A percentile compares a stretch with the other conserved stretches of the same genome.
These are phyloP conservation scores for Bremia lactucae DNA, from an alignment of 352 stramenopile genomes.

Conservation along the genomic window DNA sequence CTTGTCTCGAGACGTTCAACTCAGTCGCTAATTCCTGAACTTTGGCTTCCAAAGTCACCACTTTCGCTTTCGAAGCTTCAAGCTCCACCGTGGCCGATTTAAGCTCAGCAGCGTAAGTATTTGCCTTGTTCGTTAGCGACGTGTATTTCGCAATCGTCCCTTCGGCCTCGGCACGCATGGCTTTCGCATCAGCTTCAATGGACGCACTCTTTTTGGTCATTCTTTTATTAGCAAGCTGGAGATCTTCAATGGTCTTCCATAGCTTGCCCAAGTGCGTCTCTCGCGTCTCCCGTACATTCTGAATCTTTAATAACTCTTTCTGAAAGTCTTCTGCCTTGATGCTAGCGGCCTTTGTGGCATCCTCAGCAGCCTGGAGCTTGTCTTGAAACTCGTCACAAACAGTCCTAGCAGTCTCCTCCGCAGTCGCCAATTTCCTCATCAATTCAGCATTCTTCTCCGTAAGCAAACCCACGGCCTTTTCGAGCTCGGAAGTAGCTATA, in stretches of 20 bases:
- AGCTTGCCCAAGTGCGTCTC: constrained; percentile 44
- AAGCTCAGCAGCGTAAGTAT: constrained; percentile 22
- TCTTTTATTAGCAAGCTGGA: constrained; percentile 36
- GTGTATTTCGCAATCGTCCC: constrained; percentile 25
- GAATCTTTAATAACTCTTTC: constrained; percentile 16
- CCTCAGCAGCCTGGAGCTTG: constrained; percentile 2
- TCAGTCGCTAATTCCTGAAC: constrained; percentile 19
- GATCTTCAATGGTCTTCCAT: constrained; percentile 41
- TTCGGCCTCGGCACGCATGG: constrained; percentile 29
- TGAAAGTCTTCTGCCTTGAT: constrained; percentile 22
- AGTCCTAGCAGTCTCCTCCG: constrained; percentile 4
- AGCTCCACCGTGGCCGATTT: constrained; percentile 14
- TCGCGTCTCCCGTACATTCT: constrained; percentile 29
- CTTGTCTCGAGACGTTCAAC: constrained; percentile 2
- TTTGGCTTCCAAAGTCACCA: constrained; percentile 20
- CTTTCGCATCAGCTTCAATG: constrained; percentile 33
- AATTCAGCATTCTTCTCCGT: constrained; percentile 14
- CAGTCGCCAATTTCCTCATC: constrained; percentile 9
- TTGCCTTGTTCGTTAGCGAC: constrained; percentile 20
- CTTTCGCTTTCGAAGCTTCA: constrained; percentile 8
- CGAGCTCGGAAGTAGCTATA: constrained; percentile 8
- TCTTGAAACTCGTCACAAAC: constrained; percentile 9
- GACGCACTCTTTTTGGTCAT: constrained; percentile 32
- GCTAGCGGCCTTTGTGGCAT: constrained; percentile 3
- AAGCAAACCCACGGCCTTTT: constrained; percentile 9